Conservation (phyloP, 352 stramenopile genomes). For the Elongisporangium anandrum region DNA sequence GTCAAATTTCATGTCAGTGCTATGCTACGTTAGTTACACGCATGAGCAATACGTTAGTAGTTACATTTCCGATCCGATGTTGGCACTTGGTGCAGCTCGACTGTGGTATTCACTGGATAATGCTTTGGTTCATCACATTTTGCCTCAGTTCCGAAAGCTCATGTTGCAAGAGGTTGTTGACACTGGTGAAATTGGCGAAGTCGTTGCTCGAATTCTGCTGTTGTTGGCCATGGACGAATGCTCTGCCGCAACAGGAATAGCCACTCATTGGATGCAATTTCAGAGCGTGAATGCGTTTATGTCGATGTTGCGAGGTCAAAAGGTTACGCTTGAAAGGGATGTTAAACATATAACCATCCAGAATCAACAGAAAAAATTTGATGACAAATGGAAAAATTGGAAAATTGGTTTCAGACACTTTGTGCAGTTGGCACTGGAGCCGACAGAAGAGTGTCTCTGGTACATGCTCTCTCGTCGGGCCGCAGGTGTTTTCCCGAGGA, state of each 20-base stretch:
- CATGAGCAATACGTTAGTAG: constrained; percentile 11
- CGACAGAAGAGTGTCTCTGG: not conserved
- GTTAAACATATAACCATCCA: too few relatives aligned
- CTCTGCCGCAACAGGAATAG: too few relatives aligned
- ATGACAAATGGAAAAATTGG: not conserved
- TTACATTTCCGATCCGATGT: constrained; percentile 15
- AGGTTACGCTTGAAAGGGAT: too few relatives aligned
- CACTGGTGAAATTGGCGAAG: constrained; percentile 7
- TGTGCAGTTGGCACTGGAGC: not conserved
- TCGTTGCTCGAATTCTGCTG: constrained; percentile 19
- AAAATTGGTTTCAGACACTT: not conserved
- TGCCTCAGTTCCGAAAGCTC: constrained; percentile 16
- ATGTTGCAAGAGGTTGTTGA: constrained; percentile 17
- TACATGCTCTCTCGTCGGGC: not conserved
- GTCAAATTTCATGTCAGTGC: constrained; percentile 18
- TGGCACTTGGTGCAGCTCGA: constrained; percentile 12
- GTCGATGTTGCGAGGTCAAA: too few relatives aligned
- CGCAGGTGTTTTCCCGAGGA: not conserved
- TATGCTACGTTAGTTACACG: constrained; percentile 13
- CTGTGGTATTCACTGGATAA: constrained; percentile 9
- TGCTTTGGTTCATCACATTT: constrained; percentile 5
- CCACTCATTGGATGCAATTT: too few relatives aligned
- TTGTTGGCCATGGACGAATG: constrained; percentile 19
- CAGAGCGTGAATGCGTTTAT: too few relatives aligned
- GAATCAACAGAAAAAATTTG: not conserved